A percentile compares a stretch with the other conserved stretches of the same genome.
phyloP scores from a whole-genome alignment of 257 asterid species.

The Gentiana dahurica region DNA sequence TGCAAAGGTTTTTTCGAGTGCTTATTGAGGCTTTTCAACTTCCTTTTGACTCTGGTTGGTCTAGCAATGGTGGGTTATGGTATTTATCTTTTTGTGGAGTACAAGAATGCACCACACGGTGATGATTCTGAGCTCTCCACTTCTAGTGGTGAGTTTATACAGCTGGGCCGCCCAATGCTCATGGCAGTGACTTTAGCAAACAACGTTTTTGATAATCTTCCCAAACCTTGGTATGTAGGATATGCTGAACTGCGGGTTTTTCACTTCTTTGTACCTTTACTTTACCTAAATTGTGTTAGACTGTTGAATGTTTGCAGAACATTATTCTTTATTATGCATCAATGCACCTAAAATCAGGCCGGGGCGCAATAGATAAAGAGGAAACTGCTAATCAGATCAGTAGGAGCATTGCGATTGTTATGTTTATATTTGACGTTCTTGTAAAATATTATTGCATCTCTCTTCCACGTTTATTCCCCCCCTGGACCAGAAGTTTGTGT shows the following conservation, averaged over 20 bases:
- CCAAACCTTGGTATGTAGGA: conserved; percentile 78
- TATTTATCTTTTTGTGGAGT: conserved; percentile 69
- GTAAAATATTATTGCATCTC: no score
- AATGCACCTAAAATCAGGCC: no score
- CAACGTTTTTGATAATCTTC: conserved; percentile 78
- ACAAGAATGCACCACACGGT: conserved; percentile 33
- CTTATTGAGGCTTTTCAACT: conserved; percentile 71
- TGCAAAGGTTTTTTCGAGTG: conserved; percentile 82
- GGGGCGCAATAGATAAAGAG: no score
- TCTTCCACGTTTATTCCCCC: no score
- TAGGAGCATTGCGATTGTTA: no score
- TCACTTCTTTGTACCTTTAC: no score
- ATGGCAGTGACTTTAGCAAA: conserved; percentile 53
- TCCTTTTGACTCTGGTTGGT: conserved; percentile 65
- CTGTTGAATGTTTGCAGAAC: not conserved
- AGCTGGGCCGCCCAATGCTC: conserved; percentile 90
- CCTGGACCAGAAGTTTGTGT: no score
- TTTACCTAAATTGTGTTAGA: not conserved
- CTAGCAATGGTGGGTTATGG: conserved; percentile 87
- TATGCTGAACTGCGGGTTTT: no score
- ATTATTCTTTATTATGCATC: not conserved
- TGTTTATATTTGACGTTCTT: no score
- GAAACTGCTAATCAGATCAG: no score
- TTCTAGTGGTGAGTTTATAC: conserved; percentile 43
- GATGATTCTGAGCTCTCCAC: conserved; percentile 31